phyloP scores from a whole-genome alignment of 805 yeast genomes.

The Teunomyces stri region DNA sequence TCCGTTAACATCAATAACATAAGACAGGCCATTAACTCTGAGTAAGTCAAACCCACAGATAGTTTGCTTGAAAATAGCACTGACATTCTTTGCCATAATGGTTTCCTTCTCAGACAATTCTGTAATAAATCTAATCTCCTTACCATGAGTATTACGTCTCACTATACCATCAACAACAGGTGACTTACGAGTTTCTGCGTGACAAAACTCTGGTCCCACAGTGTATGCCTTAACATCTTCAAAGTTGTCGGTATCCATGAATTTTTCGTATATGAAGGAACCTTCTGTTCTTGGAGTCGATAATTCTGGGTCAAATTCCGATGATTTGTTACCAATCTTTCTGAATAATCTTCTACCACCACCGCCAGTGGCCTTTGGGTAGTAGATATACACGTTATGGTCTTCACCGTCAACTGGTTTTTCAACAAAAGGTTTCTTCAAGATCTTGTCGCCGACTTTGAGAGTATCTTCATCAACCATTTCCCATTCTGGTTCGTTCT shows the following conservation, averaged over 20 bases:
- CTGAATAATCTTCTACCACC: slow-evolving; percentile 95
- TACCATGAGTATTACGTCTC: slow-evolving; percentile 94
- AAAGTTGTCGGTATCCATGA: slow-evolving; percentile 96
- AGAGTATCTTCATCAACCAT: slow-evolving; percentile 83
- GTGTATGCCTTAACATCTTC: slow-evolving; percentile 99
- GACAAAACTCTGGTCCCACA: slow-evolving; percentile 87
- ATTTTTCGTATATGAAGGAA: slow-evolving; percentile 86
- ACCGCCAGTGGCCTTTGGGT: slow-evolving; percentile 86
- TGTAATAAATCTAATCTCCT: slow-evolving; percentile 90
- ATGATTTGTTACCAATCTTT: slow-evolving; percentile 94
- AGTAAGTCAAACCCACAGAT: slow-evolving; percentile 96
- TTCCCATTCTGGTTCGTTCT: slow-evolving; percentile 73
- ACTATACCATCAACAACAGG: slow-evolving; percentile 99
- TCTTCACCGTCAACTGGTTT: slow-evolving; percentile 99
- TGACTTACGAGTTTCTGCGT: slow-evolving; percentile 96
- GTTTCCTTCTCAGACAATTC: slow-evolving; percentile 73
- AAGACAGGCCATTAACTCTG: slow-evolving; percentile 83
- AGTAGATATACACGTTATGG: slow-evolving; percentile 92
- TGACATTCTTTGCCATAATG: slow-evolving; percentile 74
- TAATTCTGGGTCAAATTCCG: slow-evolving; percentile 88
- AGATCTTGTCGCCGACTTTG: slow-evolving; percentile 64
- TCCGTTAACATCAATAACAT: slow-evolving; percentile 96
- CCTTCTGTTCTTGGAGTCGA: slow-evolving; percentile 80
- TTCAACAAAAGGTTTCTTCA: slow-evolving; percentile 92
- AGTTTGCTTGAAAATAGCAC: slow-evolving; percentile 79